Base-by-base conservation (phyloP, 208 protist genomes). In the Angomonas ambiguus region DNA sequence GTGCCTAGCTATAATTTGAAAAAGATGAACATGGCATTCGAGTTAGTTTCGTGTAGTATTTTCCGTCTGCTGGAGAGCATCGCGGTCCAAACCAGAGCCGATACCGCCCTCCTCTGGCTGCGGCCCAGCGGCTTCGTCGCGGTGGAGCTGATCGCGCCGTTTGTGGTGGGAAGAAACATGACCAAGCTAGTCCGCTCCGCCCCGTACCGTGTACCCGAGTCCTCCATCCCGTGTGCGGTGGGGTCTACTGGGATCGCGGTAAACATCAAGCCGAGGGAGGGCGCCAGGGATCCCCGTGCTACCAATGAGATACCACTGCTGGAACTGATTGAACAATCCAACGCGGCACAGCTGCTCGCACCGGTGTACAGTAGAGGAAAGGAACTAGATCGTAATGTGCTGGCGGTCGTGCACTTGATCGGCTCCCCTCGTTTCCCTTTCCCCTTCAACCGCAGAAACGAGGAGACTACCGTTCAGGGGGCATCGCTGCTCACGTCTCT, bases 391-490 rank as follows among this genome's bases (percentile, higher is more conserved):
- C 53, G 74, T 56, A 53, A 41, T 16, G 66, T 75, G 57, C 68
- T 93, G 6, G 90, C 78, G 13, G 87, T 96, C 18, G 13, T 96
- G 1, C 90, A 96, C 73, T 67, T 96, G 30, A 83, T 96, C 38
- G 85, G 87, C 51, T 85, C 83, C 24, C 81, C 87, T 20, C 67
- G 80, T 38, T 83, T 82, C 62, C 83, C 87, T 6, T 85, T 81
- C 34, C 83, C 87, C n/a, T 96, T 96, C 69, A 79, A 73, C 57
- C 64, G 72, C n/a, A 77, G 78, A 55, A 92, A 96, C 73, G 90
- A 96, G 67, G 83, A 90, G 61, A 74, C 76, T 10, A 69, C 78
- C 25, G 78, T 88, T 59, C 85, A 92, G 31, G 85, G 82, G 16
- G 80, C 90, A 6, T 71, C 55, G 31, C 84, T 86, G 53, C 72